phyloP scores from a whole-genome alignment of 139 green algal species.

The Volvox africanus region DNA sequence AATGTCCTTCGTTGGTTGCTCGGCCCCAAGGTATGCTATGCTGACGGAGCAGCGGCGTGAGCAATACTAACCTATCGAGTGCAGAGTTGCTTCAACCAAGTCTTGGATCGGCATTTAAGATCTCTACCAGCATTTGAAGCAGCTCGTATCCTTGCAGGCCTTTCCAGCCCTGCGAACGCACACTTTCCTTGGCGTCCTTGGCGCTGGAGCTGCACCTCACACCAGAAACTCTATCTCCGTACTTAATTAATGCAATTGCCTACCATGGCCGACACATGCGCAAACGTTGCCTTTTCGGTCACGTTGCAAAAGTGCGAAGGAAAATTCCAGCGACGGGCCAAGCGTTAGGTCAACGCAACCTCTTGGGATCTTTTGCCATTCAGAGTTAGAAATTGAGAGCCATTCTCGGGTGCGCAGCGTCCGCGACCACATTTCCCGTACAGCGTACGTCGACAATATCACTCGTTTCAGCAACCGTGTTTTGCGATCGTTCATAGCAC shows the following conservation, averaged over 20 bases:
- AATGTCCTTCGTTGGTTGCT: too few species aligned
- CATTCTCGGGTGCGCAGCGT: too few species aligned
- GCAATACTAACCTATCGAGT: background rate
- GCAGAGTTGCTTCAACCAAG: background rate
- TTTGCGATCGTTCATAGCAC: too few species aligned
- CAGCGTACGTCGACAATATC: too few species aligned
- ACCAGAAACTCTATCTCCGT: background rate
- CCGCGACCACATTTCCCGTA: too few species aligned
- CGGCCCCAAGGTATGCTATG: background rate
- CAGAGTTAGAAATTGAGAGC: too few species aligned
- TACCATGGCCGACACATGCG: background rate
- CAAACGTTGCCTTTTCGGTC: background rate
- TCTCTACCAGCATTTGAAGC: background rate
- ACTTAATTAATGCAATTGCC: background rate
- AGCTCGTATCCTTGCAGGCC: background rate
- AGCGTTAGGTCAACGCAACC: background rate
- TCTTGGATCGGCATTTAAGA: background rate
- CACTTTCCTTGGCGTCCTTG: background rate
- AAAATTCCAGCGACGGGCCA: background rate
- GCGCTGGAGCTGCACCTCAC: background rate
- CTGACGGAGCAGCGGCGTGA: background rate
- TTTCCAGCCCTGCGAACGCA: background rate
- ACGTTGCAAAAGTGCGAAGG: background rate
- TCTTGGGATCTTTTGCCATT: background rate
- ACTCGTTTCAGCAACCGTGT: too few species aligned